Evolutionary conservation across 805 yeast species (phyloP).

Genomic region (Peterozyma toletana): DNA sequence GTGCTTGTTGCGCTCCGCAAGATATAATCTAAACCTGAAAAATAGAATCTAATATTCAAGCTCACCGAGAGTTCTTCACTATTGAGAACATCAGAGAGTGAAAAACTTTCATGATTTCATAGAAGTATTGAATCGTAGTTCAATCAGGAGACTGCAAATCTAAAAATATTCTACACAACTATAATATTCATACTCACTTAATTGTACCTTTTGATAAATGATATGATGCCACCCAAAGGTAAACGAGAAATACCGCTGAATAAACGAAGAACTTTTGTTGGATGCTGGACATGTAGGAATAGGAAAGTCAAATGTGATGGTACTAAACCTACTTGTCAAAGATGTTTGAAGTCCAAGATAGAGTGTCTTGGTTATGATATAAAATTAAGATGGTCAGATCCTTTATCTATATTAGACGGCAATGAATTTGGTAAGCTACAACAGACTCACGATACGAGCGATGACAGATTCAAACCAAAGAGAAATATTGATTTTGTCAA

Average conservation of each 20-base stretch:
- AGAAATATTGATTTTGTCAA: constrained; percentile 35
- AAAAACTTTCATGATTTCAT: too few relatives aligned
- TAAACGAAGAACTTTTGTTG: constrained; percentile 30
- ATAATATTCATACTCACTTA: too few relatives aligned
- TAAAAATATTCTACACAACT: too few relatives aligned
- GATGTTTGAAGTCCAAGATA: constrained; percentile 37
- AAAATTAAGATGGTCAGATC: constrained; percentile 38
- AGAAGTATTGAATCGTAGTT: too few relatives aligned
- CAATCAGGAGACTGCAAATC: too few relatives aligned
- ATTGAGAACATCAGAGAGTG: too few relatives aligned
- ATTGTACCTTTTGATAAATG: too few relatives aligned
- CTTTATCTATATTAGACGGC: constrained; percentile 23
- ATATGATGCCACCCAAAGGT: too few relatives aligned
- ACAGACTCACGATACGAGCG: constrained; percentile 5
- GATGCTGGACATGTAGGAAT: constrained; percentile 50
- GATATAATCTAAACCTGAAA: too few relatives aligned
- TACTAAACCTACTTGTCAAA: constrained; percentile 32
- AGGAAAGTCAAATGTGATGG: constrained; percentile 50
- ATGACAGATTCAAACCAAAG: constrained; percentile 26
- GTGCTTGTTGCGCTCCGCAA: too few relatives aligned
- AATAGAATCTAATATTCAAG: too few relatives aligned
- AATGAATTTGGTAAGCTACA: constrained; percentile 14
- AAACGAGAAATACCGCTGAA: neutral
- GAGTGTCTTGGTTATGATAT: constrained; percentile 45
- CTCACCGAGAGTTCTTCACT: too few relatives aligned